These are phyloP conservation scores for Lactifluus volemus DNA, from an alignment of 768 basidiomycete genomes.

Conservation along the genomic window DNA sequence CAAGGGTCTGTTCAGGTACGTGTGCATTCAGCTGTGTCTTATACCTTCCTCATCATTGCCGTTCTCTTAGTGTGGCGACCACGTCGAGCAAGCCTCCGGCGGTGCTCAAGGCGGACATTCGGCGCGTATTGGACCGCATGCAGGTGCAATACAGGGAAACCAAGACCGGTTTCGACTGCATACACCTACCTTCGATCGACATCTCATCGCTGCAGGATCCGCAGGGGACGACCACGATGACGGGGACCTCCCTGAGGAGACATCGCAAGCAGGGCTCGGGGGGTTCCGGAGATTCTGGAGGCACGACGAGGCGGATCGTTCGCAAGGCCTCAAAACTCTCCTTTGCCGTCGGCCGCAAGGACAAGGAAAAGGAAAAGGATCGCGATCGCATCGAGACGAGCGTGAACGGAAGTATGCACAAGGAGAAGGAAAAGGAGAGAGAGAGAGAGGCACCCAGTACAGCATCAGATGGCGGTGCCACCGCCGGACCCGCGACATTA, in stretches of 20 bases:
- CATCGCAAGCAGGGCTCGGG: constrained; percentile 39
- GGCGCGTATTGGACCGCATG: constrained; percentile 84
- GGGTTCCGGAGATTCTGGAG: constrained; percentile 44
- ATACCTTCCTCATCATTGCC: neutral
- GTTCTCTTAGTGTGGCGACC: constrained; percentile 67
- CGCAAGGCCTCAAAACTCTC: constrained; percentile 76
- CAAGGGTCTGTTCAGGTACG: constrained; percentile 90
- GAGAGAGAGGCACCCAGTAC: constrained; percentile 40
- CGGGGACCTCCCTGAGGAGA: constrained; percentile 21
- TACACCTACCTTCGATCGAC: constrained; percentile 91
- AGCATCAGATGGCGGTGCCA: constrained; percentile 30
- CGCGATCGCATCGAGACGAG: constrained; percentile 23
- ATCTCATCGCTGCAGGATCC: constrained; percentile 55
- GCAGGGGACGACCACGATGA: constrained; percentile 22
- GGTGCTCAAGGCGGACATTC: constrained; percentile 76
- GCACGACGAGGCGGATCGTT: constrained; percentile 45
- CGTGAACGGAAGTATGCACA: constrained; percentile 12
- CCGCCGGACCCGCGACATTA: constrained; percentile 30
- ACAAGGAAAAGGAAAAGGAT: constrained; percentile 21
- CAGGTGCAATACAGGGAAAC: constrained; percentile 91
- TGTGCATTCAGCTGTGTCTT: constrained; percentile 10
- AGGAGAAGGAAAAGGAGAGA: constrained; percentile 18
- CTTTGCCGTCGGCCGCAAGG: constrained; percentile 55
- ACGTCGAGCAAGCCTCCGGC: constrained; percentile 85
- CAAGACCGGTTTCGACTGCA: constrained; percentile 91